Evolutionary conservation across 257 asterid genomes (phyloP), one percentile per base, ranked within the genome.

Genomic region (Solanum neorickii): DNA sequence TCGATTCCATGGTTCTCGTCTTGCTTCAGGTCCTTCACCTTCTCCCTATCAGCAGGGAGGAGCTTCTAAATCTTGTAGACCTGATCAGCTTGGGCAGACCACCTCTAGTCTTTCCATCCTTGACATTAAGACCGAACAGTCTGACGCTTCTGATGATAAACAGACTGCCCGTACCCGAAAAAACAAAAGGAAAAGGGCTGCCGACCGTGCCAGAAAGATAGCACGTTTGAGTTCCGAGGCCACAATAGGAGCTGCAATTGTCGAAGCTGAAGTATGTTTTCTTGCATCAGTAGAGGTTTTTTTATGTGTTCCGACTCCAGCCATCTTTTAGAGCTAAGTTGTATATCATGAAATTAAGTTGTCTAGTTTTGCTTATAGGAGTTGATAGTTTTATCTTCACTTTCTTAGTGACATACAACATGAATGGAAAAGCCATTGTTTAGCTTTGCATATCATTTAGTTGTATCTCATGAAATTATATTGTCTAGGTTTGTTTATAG

Each of bases 1-100:
- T 88, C 94, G 95, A 37, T 97, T 94, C 93, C 94, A 88, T 77
- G 99, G 98, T 88, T 94, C 99, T 85, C 99, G 99, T 86, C 99
- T 97, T 77, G 98, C 99, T 87, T 96, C 98, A 87, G 99, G 96
- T 86, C 96, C 94, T 86, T 88, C 92, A 70, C 93, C 97, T 87
- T 94, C 99, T 27, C 99, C 99, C 74, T 96, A 88, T 90, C 92
- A 92, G 85, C 94, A 82, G 68, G 89, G 91, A 68, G 93, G 91
- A 29, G 20, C 85, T 29, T 31, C 70, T 11, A 82, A 82, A 29
- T 49, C 85, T 82, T 82, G 85, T 42, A 80, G 87, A 65, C 89
- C 92, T 41, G 91, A 91, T 91, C 92, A 92, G 69, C 86, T 92
- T 89, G 92, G 95, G 86, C 93, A 91, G 44, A 33, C 70, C 85